Evolutionary conservation across 2,329 filamentous ascomycete genomes (phyloP).

Genomic region (Cladosporium colombiae): DNA sequence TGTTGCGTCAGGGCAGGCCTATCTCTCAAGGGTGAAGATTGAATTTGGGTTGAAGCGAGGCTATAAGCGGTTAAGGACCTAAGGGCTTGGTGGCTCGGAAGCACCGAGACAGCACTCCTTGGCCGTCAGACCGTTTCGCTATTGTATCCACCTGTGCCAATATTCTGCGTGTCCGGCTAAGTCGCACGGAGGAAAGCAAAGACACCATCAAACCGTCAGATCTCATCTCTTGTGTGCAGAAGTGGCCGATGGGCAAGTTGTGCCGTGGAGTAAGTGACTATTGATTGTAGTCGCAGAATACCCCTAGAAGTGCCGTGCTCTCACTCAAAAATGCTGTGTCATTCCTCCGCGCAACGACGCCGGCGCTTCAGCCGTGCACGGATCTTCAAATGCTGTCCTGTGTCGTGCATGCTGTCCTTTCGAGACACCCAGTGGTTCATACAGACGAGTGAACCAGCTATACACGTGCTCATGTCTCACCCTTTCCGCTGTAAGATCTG

Average conservation of each 20-base stretch:
- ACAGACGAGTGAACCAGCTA: not conserved
- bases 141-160: constrained; percentile 5
- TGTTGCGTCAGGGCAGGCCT: not conserved
- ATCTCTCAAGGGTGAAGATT: constrained; percentile 4
- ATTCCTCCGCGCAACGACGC: constrained; percentile 12
- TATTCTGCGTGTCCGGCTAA: not conserved
- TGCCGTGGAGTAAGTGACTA: constrained; percentile 1
- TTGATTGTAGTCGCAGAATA: not conserved
- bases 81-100: constrained; percentile 5
- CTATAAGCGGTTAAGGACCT: not conserved
- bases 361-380: constrained; percentile 2
- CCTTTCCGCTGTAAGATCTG: not conserved
- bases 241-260: constrained; percentile 16
- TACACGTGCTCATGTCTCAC: constrained; percentile 8
- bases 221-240: not conserved
- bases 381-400: not conserved
- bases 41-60: constrained; percentile 13
- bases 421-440: constrained; percentile 15
- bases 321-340: not conserved
- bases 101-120: constrained; percentile 15
- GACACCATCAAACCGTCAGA: not conserved
- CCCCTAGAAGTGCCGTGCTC: constrained; percentile 2
- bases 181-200: not conserved
- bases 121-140: constrained; percentile 3
- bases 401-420: not conserved